phyloP scores from a whole-genome alignment of 495 filamentous ascomycete genomes.

The Pyrenula massariospora region DNA sequence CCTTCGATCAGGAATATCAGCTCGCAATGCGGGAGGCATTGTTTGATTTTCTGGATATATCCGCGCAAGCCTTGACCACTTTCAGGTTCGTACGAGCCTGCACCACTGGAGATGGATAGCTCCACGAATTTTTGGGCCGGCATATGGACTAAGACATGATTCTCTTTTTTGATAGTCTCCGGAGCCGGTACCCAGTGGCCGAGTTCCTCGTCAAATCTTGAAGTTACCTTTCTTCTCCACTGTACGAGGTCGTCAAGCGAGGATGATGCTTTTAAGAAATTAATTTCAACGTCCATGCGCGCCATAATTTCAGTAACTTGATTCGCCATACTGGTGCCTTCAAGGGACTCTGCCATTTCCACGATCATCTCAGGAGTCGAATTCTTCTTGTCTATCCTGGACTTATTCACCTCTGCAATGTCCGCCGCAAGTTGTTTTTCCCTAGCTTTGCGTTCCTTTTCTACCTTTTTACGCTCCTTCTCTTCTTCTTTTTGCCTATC shows the following conservation, averaged over 20 bases:
- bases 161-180: conserved; percentile 45
- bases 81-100: background rate
- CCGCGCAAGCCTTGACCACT: conserved; percentile 29
- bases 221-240: conserved; percentile 62
- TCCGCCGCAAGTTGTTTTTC: conserved; percentile 60
- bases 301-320: conserved; percentile 42
- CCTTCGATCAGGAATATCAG: conserved; percentile 73
- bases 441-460: conserved; percentile 43
- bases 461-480: conserved; percentile 35
- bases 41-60: conserved; percentile 47
- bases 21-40: conserved; percentile 35
- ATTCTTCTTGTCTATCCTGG: conserved; percentile 64
- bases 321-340: conserved; percentile 30
- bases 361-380: conserved; percentile 77
- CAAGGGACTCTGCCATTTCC: conserved; percentile 50
- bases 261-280: conserved; percentile 13
- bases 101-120: conserved; percentile 32
- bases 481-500: conserved; percentile 30
- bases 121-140: conserved; percentile 58
- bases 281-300: conserved; percentile 44
- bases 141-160: conserved; percentile 56
- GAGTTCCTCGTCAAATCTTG: conserved; percentile 47
- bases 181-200: conserved; percentile 57
- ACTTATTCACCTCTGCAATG: conserved; percentile 62
- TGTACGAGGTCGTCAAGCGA: conserved; percentile 44